Percentiles rank a stretch among this genome's conserved stretches.
phyloP scores from a whole-genome alignment of 768 basidiomycete genomes.

The Tremella yokohamensis region DNA sequence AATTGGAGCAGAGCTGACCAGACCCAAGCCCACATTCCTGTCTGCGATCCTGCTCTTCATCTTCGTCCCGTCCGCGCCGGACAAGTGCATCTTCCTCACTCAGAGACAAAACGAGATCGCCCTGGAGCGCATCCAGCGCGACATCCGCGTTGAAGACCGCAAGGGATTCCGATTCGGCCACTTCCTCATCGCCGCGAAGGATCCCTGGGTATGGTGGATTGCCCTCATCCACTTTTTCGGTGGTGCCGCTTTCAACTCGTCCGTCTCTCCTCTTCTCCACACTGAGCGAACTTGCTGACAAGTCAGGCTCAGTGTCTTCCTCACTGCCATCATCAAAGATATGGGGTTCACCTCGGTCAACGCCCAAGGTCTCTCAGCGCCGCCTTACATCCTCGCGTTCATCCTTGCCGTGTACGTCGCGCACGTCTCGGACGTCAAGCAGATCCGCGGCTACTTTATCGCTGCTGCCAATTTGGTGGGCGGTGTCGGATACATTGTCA shows the following conservation, averaged over 20 bases:
- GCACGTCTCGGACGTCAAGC: constrained; percentile 18
- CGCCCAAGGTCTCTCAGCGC: constrained; percentile 27
- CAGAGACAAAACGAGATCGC: constrained; percentile 20
- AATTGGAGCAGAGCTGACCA: neutral
- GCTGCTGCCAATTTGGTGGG: constrained; percentile 15
- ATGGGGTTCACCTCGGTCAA: constrained; percentile 27
- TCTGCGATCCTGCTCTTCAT: constrained; percentile 16
- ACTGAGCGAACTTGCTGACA: neutral
- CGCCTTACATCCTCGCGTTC: constrained; percentile 24
- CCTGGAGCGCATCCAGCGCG: constrained; percentile 17
- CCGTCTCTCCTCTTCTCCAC: neutral
- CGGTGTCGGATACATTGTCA: constrained; percentile 20
- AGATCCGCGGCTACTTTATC: constrained; percentile 21
- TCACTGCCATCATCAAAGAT: constrained; percentile 24
- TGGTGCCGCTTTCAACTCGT: constrained; percentile 25
- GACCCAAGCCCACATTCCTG: constrained; percentile 23
- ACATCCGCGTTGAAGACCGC: constrained; percentile 7
- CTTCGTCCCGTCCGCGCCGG: constrained; percentile 14
- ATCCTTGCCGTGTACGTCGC: constrained; percentile 11
- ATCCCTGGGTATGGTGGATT: constrained; percentile 27
- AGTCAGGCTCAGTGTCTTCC: neutral
- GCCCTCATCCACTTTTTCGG: constrained; percentile 26
- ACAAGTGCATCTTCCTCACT: constrained; percentile 21
- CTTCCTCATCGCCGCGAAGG: constrained; percentile 12
- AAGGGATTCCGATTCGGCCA: constrained; percentile 1